A percentile compares a stretch with the other conserved stretches of the same genome.
phyloP scores from a whole-genome alignment of 179 eudicot genomes.

The Drosera spatulata region DNA sequence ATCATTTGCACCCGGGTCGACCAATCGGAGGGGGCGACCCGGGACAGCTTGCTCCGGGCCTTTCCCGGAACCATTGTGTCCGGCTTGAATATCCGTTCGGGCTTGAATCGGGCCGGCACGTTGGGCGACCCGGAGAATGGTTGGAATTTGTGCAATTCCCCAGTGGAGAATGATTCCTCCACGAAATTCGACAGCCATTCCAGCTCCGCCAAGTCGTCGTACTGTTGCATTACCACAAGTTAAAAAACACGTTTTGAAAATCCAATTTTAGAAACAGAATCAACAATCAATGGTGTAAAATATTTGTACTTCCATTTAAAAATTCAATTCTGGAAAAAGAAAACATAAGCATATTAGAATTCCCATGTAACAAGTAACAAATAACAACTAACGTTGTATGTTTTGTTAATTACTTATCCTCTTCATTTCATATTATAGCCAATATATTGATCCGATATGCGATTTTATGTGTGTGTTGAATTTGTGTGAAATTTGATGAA shows the following conservation, averaged over 20 bases:
- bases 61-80: constrained; percentile 68
- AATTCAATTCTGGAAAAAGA: neutral
- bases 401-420: too few species aligned
- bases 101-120: constrained; percentile 9
- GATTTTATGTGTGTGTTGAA: too few species aligned
- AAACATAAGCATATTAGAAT: neutral
- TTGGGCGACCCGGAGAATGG: constrained; percentile 20
- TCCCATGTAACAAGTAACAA: too few species aligned
- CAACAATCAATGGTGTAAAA: neutral
- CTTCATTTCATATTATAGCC: too few species aligned
- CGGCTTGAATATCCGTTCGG: constrained; percentile 18
- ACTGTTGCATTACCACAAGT: constrained; percentile 32
- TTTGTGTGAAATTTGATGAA: too few species aligned
- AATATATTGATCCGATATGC: too few species aligned
- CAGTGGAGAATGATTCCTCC: constrained; percentile 16
- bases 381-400: too few species aligned
- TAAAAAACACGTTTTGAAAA: neutral
- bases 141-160: constrained; percentile 53
- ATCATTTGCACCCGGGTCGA: constrained; percentile 72
- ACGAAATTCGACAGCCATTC: constrained; percentile 99
- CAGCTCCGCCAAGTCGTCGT: constrained; percentile 88
- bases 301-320: neutral
- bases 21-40: constrained; percentile 89
- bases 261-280: neutral
- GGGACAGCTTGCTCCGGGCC: constrained; percentile 91